phyloP scores from a whole-genome alignment of 1,284 basidiomycete genomes.

The Cryptococcus jaspeensis region DNA sequence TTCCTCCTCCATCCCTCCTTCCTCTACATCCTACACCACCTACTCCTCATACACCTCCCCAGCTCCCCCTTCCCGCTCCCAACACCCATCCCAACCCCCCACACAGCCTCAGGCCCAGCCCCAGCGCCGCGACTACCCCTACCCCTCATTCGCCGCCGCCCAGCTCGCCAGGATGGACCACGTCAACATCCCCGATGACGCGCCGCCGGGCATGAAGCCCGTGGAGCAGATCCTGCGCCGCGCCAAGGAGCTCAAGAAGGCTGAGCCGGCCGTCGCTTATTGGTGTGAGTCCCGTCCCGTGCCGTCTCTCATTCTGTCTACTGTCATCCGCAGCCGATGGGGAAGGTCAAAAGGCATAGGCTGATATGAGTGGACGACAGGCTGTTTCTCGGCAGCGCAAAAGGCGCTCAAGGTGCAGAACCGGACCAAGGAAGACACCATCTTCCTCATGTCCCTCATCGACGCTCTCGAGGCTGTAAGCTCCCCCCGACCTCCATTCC shows the following conservation, averaged over 20 bases:
- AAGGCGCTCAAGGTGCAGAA: conserved; percentile 70
- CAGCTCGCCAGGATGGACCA: conserved; percentile 33
- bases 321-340: background rate
- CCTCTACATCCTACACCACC: background rate
- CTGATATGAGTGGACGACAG: conserved; percentile 50
- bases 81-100: background rate
- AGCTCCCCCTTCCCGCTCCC: background rate
- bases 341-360: background rate
- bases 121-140: background rate
- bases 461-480: conserved; percentile 69
- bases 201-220: conserved; percentile 56
- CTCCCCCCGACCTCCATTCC: background rate
- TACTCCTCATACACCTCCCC: background rate
- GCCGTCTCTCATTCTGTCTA: background rate
- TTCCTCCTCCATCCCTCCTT: background rate
- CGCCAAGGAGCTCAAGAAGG: conserved; percentile 74
- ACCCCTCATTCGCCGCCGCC: background rate
- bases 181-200: conserved; percentile 44
- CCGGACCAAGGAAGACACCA: conserved; percentile 63
- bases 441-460: conserved; percentile 72
- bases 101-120: background rate
- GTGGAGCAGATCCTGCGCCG: conserved; percentile 77
- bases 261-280: conserved; percentile 85
- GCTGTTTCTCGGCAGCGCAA: conserved; percentile 86
- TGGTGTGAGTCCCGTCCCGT: conserved; percentile 81